Conservation (phyloP, 768 basidiomycete genomes). For the Imleria badia region DNA sequence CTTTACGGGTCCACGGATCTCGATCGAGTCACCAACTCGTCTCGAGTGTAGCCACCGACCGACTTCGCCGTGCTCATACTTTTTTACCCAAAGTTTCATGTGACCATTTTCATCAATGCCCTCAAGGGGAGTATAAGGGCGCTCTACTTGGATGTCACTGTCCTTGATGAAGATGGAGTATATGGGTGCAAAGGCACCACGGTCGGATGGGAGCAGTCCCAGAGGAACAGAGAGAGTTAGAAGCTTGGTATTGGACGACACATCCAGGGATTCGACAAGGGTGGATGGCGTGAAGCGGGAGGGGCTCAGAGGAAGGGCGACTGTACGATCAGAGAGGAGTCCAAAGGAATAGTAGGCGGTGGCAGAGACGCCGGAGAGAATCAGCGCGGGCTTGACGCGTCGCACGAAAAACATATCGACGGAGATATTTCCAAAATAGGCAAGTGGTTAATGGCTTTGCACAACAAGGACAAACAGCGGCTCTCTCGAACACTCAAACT, state of each 20-base stretch:
- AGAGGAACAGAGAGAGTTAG: constrained; percentile 59
- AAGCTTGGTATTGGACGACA: constrained; percentile 61
- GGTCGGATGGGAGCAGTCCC: constrained; percentile 32
- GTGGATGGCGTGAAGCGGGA: constrained; percentile 56
- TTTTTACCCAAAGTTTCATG: constrained; percentile 81
- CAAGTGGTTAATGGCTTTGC: constrained; percentile 11
- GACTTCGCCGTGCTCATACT: constrained; percentile 76
- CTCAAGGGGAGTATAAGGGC: constrained; percentile 80
- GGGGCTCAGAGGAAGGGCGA: constrained; percentile 47
- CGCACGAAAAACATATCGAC: constrained; percentile 13
- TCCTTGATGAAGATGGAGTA: constrained; percentile 85
- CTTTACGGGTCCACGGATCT: constrained; percentile 71
- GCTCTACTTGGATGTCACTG: constrained; percentile 84
- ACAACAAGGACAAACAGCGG: constrained; percentile 25
- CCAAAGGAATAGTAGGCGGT: constrained; percentile 47
- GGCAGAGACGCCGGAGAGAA: constrained; percentile 40
- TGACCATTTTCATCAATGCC: constrained; percentile 65
- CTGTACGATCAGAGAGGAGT: constrained; percentile 47
- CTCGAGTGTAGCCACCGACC: constrained; percentile 80
- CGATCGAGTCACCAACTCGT: constrained; percentile 61
- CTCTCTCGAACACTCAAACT: neutral
- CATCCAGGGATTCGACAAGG: constrained; percentile 50
- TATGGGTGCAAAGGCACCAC: constrained; percentile 41
- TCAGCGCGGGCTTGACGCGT: constrained; percentile 18
- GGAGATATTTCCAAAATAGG: constrained; percentile 18